Evolutionary conservation across 1,139 yeast species (phyloP).

Genomic region (Saccharomyces hybrid): DNA sequence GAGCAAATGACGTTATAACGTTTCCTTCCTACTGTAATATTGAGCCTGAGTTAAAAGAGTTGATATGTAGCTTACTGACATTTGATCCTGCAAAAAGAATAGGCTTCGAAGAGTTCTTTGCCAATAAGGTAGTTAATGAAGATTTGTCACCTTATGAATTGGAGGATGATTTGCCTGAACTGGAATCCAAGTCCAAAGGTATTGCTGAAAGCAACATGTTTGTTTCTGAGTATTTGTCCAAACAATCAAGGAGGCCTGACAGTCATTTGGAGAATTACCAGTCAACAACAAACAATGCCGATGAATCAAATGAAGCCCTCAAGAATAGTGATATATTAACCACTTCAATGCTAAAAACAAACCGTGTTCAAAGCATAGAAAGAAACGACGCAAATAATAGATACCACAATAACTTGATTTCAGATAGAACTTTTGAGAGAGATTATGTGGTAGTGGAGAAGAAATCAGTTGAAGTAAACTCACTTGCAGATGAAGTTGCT

Average conservation of each 20-base stretch:
- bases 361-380: too few species aligned
- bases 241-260: background rate
- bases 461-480: slow-evolving; percentile 89
- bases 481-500: slow-evolving; percentile 86
- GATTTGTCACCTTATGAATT: slow-evolving; percentile 32
- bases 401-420: slow-evolving; percentile 1
- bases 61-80: slow-evolving; percentile 69
- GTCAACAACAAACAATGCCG: background rate
- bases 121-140: slow-evolving; percentile 38
- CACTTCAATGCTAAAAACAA: background rate
- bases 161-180: slow-evolving; percentile 30
- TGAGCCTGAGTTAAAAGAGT: slow-evolving; percentile 47
- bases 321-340: background rate
- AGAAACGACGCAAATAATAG: background rate
- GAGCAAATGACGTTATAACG: slow-evolving; percentile 64
- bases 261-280: background rate
- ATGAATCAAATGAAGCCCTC: background rate
- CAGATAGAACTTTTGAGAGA: slow-evolving; percentile 42
- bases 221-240: slow-evolving; percentile 62
- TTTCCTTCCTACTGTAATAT: slow-evolving; percentile 54
- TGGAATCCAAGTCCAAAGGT: slow-evolving; percentile 56
- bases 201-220: slow-evolving; percentile 61
- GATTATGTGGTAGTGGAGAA: slow-evolving; percentile 95
- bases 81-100: slow-evolving; percentile 83
- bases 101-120: slow-evolving; percentile 81